Evolutionary conservation across 192 early-diverging fungal genomes (phyloP), one percentile per base, ranked within the genome.

Genomic region (Gigaspora rosea): DNA sequence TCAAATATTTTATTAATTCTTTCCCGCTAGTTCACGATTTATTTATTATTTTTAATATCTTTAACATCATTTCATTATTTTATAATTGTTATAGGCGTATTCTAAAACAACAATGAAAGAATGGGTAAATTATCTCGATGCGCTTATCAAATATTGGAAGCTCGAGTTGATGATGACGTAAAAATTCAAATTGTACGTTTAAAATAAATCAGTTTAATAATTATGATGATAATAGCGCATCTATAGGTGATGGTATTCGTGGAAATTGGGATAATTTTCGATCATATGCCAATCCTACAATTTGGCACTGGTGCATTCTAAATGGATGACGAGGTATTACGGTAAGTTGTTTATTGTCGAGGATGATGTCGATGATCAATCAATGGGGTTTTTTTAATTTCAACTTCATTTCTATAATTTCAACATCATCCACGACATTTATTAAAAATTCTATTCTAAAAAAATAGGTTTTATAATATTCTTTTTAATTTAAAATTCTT

Each of bases 281-380:
- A 20, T 59, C 80, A 4, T 63, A 57, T 71, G 76, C 73, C 1
- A 73, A 72, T 15, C 71, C 80, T 1, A 57, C 61, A 8, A 78
- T 81, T n/a, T 84, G 82, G 82, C 79, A 84, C 51, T 81, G 80
- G 82, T 84, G 82, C 58, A 76, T 81, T 10, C 62, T 80, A n/a
- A 79, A 84, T 67, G 80, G 82, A 2, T 84, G 82, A 65, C 75
- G 82, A 35, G 78, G 76, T 35, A 65, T 84, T 12, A 81, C 78
- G 13, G 78, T 78, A 73, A 51, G 47, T 32, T 52, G 56, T 77
- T 68, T 46, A 15, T 54, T 58, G 22, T 13, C 33, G 49, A 36
- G 15, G 1, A 13, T 58, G 3, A 4, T 48, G 41, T 5, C 52
- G 50, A 22, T 35, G 58, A 62, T 63, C 10, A 22, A 64, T 51